Conservation (phyloP, 1,284 basidiomycete species). For the Porogramme epimiltina region DNA sequence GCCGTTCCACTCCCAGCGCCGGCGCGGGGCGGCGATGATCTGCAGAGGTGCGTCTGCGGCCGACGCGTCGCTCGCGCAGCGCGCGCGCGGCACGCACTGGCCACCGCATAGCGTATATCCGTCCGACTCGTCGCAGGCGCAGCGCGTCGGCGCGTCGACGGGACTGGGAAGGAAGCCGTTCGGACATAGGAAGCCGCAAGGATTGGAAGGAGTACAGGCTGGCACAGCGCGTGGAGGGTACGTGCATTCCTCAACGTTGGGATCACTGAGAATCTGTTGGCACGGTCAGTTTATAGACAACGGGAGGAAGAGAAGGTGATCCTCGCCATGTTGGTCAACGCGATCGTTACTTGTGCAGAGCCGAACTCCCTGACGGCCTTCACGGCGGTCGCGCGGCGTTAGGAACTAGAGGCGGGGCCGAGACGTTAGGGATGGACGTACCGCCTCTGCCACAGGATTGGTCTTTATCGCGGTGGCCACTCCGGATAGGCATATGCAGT, state of each 20-base stretch:
- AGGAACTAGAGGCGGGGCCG: not conserved
- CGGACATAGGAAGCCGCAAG: constrained; percentile 48
- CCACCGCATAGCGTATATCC: constrained; percentile 35
- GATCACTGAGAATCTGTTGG: constrained; percentile 26
- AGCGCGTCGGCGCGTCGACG: constrained; percentile 32
- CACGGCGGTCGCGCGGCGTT: not conserved
- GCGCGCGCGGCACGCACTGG: constrained; percentile 32
- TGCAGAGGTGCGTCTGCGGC: not conserved
- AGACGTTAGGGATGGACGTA: not conserved
- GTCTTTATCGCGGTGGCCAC: constrained; percentile 21
- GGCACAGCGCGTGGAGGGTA: constrained; percentile 44
- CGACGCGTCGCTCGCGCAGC: constrained; percentile 20
- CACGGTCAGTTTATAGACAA: too few relatives aligned
- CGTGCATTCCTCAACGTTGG: constrained; percentile 34
- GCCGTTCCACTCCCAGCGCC: not conserved
- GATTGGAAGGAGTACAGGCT: constrained; percentile 35
- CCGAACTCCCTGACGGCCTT: constrained; percentile 36
- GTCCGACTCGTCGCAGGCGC: constrained; percentile 43
- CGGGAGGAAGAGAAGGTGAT: too few relatives aligned
- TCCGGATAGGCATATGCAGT: not conserved
- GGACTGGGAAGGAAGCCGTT: constrained; percentile 42
- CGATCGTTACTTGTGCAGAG: constrained; percentile 26
- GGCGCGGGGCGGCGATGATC: not conserved
- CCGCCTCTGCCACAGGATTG: constrained; percentile 31
- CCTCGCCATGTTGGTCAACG: constrained; percentile 38